Conservation (phyloP, 805 yeast genomes). For the Hanseniaspora valbyensis region DNA sequence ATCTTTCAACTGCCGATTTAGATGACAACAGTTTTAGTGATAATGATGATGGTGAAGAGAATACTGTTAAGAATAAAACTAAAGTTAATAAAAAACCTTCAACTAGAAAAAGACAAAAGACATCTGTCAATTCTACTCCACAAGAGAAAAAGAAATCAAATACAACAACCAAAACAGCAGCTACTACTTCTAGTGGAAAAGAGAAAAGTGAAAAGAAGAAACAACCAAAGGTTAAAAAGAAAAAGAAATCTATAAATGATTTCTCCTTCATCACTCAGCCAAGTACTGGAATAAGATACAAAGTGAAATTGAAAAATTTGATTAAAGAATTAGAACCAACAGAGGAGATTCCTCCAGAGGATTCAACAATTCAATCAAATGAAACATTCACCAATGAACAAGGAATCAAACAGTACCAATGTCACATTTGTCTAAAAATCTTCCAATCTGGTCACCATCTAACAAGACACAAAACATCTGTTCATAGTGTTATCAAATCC, state of each 20-base stretch:
- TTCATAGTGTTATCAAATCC: constrained; percentile 32
- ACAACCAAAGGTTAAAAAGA: constrained; percentile 9
- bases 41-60: not conserved
- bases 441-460: constrained; percentile 32
- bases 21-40: not conserved
- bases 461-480: constrained; percentile 32
- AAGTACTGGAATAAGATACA: constrained; percentile 12
- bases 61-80: not conserved
- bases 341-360: constrained; percentile 19
- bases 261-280: constrained; percentile 9
- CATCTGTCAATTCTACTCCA: not conserved
- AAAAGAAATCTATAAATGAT: constrained; percentile 10
- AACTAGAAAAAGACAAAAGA: not conserved
- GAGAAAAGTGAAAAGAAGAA: not conserved
- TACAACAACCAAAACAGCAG: not conserved
- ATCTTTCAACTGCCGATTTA: not conserved
- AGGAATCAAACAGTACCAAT: constrained; percentile 28
- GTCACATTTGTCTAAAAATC: constrained; percentile 30
- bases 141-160: constrained; percentile 2
- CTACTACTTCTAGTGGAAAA: not conserved
- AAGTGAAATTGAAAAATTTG: constrained; percentile 13
- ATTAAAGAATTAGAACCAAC: constrained; percentile 12
- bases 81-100: not conserved
- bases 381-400: constrained; percentile 28
- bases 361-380: constrained; percentile 25